phyloP scores from a whole-genome alignment of 2,329 filamentous ascomycete genomes.

The Alternaria sp. region DNA sequence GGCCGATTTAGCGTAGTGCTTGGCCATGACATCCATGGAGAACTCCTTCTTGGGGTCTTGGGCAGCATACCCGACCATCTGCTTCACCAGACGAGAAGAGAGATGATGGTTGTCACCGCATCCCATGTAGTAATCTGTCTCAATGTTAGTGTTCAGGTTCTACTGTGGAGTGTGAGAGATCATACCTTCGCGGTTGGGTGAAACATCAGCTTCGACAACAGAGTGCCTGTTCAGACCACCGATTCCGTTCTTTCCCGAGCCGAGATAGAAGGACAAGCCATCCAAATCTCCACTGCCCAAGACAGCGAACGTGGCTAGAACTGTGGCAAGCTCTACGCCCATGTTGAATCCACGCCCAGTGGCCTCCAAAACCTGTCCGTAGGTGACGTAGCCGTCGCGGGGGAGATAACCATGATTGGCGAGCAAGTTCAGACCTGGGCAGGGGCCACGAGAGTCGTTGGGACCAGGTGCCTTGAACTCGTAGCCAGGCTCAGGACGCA shows the following conservation, averaged over 20 bases:
- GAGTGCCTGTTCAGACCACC: conserved; percentile 49
- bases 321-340: conserved; percentile 34
- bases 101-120: conserved; percentile 53
- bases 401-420: conserved; percentile 60
- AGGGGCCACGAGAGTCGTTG: conserved; percentile 47
- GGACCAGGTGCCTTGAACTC: conserved; percentile 22
- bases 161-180: background rate
- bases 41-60: conserved; percentile 31
- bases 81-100: conserved; percentile 27
- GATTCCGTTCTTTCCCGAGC: conserved; percentile 24
- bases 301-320: conserved; percentile 39
- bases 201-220: conserved; percentile 47
- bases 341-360: conserved; percentile 31
- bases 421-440: conserved; percentile 61
- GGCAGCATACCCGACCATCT: conserved; percentile 15
- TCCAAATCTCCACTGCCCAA: conserved; percentile 28
- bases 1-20: conserved; percentile 46
- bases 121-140: conserved; percentile 44
- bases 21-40: conserved; percentile 36
- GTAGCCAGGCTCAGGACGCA: conserved; percentile 28
- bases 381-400: conserved; percentile 48
- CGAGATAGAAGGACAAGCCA: conserved; percentile 26
- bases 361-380: conserved; percentile 20
- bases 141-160: conserved; percentile 32
- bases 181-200: conserved; percentile 48